A percentile compares a stretch with the other conserved stretches of the same genome.
phyloP scores from a whole-genome alignment of 2,329 filamentous ascomycete species.

The Coniochaeta ligniaria region DNA sequence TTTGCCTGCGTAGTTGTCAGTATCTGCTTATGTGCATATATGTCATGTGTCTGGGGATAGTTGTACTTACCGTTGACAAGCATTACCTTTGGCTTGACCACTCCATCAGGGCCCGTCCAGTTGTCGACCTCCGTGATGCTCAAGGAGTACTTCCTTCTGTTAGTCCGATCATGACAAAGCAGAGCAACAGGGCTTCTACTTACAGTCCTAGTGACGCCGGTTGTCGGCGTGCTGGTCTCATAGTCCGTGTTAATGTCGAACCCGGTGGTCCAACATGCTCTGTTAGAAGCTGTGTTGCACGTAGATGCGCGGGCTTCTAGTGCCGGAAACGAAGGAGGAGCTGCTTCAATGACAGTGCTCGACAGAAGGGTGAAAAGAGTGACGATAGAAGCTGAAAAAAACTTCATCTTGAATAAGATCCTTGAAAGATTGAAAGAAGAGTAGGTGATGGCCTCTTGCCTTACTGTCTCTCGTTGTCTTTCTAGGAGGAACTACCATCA shows the following conservation, averaged over 20 bases:
- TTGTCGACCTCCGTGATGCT: constrained; percentile 18
- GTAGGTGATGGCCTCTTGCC: not conserved
- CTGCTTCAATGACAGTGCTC: not conserved
- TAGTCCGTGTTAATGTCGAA: constrained; percentile 23
- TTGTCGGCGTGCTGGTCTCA: constrained; percentile 15
- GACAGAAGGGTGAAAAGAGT: not conserved
- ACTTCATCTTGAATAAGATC: not conserved
- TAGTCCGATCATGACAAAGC: not conserved
- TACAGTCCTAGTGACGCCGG: constrained; percentile 14
- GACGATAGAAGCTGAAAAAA: not conserved
- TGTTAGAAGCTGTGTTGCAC: constrained; percentile 18
- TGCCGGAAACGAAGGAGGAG: not conserved
- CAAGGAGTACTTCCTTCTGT: constrained; percentile 14
- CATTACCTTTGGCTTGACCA: constrained; percentile 27
- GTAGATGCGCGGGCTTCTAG: not conserved
- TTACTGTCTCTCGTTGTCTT: not conserved
- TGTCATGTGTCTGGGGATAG: too few species aligned
- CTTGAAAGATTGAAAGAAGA: not conserved
- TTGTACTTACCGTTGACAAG: constrained; percentile 38
- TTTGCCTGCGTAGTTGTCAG: constrained; percentile 3
- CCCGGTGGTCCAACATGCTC: constrained; percentile 18
- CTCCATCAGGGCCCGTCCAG: constrained; percentile 20
- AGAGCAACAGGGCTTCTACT: not conserved
- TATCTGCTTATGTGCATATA: not conserved
- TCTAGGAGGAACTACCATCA: not conserved